These are phyloP conservation scores for Populus euphratica DNA, from an alignment of 345 rosid genomes.

Conservation along the genomic window DNA sequence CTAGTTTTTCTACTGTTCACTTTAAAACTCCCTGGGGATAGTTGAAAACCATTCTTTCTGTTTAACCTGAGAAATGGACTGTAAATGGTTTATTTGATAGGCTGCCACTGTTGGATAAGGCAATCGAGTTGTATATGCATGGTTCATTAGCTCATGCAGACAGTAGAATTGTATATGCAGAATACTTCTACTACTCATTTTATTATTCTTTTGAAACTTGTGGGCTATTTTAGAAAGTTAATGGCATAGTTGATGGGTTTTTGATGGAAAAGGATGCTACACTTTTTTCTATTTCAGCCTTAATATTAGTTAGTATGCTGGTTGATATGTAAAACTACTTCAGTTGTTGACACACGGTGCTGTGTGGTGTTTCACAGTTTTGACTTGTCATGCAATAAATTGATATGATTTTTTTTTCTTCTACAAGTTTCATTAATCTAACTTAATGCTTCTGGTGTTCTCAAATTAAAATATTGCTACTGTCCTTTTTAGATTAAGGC, in stretches of 20 bases:
- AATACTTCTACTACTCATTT: neutral
- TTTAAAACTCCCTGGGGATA: neutral
- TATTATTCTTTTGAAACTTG: neutral
- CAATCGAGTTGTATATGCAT: neutral
- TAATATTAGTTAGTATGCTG: neutral
- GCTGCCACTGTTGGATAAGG: neutral
- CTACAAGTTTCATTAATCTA: constrained; percentile 2
- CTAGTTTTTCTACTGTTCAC: neutral
- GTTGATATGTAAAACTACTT: neutral
- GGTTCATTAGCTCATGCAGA: neutral
- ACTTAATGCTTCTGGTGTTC: neutral
- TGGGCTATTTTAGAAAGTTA: neutral
- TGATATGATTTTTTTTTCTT: constrained; percentile 6
- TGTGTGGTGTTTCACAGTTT: neutral
- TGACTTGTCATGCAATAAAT: constrained; percentile 3
- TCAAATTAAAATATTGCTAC: constrained; percentile 5
- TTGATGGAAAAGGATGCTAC: neutral
- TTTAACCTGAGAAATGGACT: neutral
- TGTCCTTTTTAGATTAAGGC: constrained; percentile 45
- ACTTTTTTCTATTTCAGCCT: neutral
- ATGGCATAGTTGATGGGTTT: neutral
- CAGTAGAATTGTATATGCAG: neutral
- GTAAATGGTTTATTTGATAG: neutral
- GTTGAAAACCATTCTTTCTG: neutral
- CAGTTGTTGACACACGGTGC: neutral